Conservation (phyloP, 257 asterid genomes). For the Haberlea rhodopensis region DNA sequence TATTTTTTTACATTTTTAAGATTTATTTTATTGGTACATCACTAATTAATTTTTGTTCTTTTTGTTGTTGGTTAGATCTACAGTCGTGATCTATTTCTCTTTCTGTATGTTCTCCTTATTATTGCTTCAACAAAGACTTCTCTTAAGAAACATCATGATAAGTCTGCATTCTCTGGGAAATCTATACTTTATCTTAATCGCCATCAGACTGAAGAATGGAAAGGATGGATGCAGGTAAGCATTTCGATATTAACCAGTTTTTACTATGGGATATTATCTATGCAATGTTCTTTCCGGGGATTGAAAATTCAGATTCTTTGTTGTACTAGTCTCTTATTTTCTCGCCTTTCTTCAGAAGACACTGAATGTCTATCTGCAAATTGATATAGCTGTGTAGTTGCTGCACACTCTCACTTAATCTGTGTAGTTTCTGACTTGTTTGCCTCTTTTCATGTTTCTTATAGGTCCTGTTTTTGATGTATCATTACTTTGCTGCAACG, state of each 20-base stretch:
- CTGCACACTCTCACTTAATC: constrained; percentile 13
- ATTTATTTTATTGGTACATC: constrained; percentile 8
- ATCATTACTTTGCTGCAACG: constrained; percentile 96
- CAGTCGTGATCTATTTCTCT: constrained; percentile 88
- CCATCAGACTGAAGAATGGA: constrained; percentile 98
- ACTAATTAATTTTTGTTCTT: constrained; percentile 27
- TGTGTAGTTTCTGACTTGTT: constrained; percentile 25
- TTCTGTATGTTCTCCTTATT: constrained; percentile 75
- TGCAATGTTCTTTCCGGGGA: constrained; percentile 7
- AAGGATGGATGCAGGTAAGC: constrained; percentile 98
- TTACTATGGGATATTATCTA: background rate
- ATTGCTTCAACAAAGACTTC: constrained; percentile 83
- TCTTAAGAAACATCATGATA: constrained; percentile 82
- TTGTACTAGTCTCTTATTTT: constrained; percentile 6
- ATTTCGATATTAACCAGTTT: constrained; percentile 17
- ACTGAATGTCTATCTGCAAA: constrained; percentile 8
- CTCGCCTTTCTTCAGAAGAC: background rate
- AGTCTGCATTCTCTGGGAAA: constrained; percentile 86
- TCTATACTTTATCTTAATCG: constrained; percentile 82
- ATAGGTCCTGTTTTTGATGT: constrained; percentile 91
- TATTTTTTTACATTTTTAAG: background rate
- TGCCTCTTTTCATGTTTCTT: constrained; percentile 14
- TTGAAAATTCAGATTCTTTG: constrained; percentile 16
- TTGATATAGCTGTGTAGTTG: constrained; percentile 4
- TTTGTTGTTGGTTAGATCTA: constrained; percentile 68